These are phyloP conservation scores for Rickenella mellea DNA, from an alignment of 768 basidiomycete species.

Conservation along the genomic window DNA sequence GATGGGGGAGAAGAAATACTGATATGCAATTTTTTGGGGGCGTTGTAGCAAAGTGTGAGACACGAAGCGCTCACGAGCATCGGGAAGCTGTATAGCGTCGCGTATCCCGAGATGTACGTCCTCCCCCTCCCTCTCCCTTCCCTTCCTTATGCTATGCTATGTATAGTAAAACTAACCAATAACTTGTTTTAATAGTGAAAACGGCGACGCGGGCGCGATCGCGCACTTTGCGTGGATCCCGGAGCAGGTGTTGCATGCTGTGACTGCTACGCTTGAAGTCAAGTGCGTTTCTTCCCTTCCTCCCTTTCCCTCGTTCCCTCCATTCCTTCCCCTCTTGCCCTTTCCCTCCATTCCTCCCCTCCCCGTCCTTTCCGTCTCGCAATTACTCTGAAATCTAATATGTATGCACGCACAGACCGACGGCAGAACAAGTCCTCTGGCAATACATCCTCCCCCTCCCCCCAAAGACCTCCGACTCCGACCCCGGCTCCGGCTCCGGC, in stretches of 20 bases:
- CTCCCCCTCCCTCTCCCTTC: background rate
- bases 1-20: background rate
- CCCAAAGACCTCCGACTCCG: constrained; percentile 22
- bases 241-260: constrained; percentile 50
- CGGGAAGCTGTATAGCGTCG: constrained; percentile 70
- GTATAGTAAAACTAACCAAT: no score
- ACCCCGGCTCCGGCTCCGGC: no score
- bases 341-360: no score
- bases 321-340: no score
- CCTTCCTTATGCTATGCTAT: no score
- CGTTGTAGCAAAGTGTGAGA: constrained; percentile 22
- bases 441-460: constrained; percentile 82
- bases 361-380: no score
- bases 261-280: constrained; percentile 42
- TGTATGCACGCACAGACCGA: constrained; percentile 25
- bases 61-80: constrained; percentile 67
- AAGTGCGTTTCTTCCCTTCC: constrained; percentile 34
- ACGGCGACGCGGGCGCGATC: constrained; percentile 61
- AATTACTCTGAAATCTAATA: background rate
- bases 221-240: constrained; percentile 93
- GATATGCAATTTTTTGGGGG: background rate
- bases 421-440: constrained; percentile 59
- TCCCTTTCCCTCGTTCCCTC: no score
- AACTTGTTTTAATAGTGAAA: constrained; percentile 46
- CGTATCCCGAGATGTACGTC: constrained; percentile 84